These are phyloP conservation scores for Cystofilobasidium bisporidii DNA, from an alignment of 768 basidiomycete species.

Conservation along the genomic window DNA sequence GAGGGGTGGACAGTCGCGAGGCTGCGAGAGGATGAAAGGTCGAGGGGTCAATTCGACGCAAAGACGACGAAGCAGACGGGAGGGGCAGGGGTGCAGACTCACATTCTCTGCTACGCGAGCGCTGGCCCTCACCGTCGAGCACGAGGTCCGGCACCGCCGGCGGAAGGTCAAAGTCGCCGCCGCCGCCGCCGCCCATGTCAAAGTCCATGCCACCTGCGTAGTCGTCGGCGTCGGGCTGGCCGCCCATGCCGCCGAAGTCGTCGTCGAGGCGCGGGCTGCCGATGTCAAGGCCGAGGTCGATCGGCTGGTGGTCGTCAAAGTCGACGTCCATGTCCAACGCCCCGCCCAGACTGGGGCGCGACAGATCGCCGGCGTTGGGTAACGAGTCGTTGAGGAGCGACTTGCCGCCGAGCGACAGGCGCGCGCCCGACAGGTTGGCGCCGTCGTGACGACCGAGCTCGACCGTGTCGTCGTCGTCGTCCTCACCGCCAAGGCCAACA, in stretches of 20 bases:
- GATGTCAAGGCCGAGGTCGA: slow-evolving; percentile 28
- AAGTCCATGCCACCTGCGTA: slow-evolving; percentile 33
- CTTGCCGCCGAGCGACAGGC: background rate
- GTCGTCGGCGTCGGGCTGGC: slow-evolving; percentile 43
- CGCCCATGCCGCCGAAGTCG: slow-evolving; percentile 60
- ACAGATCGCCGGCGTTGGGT: slow-evolving; percentile 12
- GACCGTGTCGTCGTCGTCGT: slow-evolving; percentile 29
- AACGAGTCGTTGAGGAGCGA: background rate
- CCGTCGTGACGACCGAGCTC: slow-evolving; percentile 31
- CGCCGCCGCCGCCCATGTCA: slow-evolving; percentile 23
- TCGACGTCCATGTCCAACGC: slow-evolving; percentile 43
- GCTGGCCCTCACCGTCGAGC: slow-evolving; percentile 44
- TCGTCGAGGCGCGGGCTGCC: slow-evolving; percentile 36
- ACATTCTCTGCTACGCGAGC: slow-evolving; percentile 48
- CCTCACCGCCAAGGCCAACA: slow-evolving; percentile 30
- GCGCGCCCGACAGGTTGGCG: background rate
- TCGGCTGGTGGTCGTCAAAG: slow-evolving; percentile 60
- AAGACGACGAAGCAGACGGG: no score
- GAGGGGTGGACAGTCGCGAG: slow-evolving; percentile 15
- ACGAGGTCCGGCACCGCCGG: slow-evolving; percentile 47
- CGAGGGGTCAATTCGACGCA: slow-evolving; percentile 2
- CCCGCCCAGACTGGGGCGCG: slow-evolving; percentile 2
- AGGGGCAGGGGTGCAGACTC: slow-evolving; percentile 32
- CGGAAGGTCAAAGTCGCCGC: slow-evolving; percentile 34
- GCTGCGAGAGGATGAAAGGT: slow-evolving; percentile 49